Base-by-base conservation (phyloP, 176 grass and related monocot species). In the Areca catechu region DNA sequence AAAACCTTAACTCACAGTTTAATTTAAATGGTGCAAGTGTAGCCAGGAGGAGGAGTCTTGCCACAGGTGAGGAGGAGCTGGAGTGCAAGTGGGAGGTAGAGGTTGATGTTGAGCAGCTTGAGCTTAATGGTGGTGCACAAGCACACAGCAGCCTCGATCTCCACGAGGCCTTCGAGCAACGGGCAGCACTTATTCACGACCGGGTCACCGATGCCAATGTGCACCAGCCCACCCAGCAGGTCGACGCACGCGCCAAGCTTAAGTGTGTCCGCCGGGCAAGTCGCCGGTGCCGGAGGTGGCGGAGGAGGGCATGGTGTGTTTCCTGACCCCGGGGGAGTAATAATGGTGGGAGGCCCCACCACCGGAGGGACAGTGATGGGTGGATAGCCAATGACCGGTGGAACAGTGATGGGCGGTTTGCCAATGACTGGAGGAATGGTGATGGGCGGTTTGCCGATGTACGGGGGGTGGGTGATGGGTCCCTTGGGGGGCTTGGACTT, bases 201-300 rank as follows among this genome's bases (percentile, higher is more conserved):
- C 34, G 48, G 53, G 14, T 43, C 34, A 2, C 63, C 63, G 5
- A 69, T 69, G 23, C 56, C 15, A 16, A 12, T 14, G 19, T 69
- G 28, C 20, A 69, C 54, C 5, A 69, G 28, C 29, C 66, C 66
- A 5, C 66, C 66, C 0, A 69, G 20, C 30, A 69, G 16, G 20
- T 69, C 34, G 16, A 69, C 66, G 5, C 66, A 69, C 15, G 66
- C 53, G 43, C 24, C 16, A 7, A 60, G 68, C 68, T 71, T 71
- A 16, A 59, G 21, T 9, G 55, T 27, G 56, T 60, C 56, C 18
- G 15, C 16, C 14, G 25, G 58, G 23, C 27, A 16, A 29, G 25
- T 27, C 6, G n/a, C 3, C 9, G 24, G 24, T n/a, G 25, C 2
- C 18, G 4, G 16, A 1, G 52, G 14, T 17, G 65, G 7, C 2